Base-by-base conservation (phyloP, 129 eudicot genomes). In the Flaveria robusta region DNA sequence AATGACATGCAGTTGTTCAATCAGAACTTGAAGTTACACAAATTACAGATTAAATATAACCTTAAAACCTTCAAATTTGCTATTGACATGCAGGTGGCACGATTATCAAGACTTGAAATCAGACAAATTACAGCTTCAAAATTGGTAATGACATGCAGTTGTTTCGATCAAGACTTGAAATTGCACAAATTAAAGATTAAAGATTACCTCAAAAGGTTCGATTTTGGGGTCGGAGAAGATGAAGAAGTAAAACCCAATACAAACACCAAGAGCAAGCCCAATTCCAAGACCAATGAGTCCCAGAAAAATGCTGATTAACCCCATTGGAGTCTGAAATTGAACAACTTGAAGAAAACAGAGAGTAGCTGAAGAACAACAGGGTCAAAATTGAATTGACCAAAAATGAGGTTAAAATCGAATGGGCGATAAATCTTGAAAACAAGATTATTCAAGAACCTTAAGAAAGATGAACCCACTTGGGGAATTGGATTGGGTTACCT, bases 241-340 rank as follows among this genome's bases (percentile, higher is more conserved):
- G 82, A 91, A 86, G 65, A 86, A 87, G 79, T 84, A 88, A 82
- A 91, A 91, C 12, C 97, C 97, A 79, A 91, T 51, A 22, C 80
- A 42, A 26, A 83, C 41, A 23, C 97, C 97, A 68, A 88, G 1
- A 64, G 79, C 72, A 26, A 83, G 55, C 12, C 95, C 97, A 24
- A 88, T 76, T 74, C 81, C 90, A 68, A 85, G 78, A 29, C 97
- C 97, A 52, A 91, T 42, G 26, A 86, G 11, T 68, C 92, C 97
- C 76, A 83, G 75, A 12, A 88, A 76, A 81, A 83, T 77, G 77
- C 88, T 75, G 52, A 86, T 43, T 66, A 86, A 81, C 58, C 90
- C 97, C 95, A 88, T 91, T 59, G 68, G 20, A 62, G 7, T 3
- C 19, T 55, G 12, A 55, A 51, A 51, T 16, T n/a, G 23, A 51